Base-by-base conservation (phyloP, 805 yeast species). In the Metschnikowia anglica region DNA sequence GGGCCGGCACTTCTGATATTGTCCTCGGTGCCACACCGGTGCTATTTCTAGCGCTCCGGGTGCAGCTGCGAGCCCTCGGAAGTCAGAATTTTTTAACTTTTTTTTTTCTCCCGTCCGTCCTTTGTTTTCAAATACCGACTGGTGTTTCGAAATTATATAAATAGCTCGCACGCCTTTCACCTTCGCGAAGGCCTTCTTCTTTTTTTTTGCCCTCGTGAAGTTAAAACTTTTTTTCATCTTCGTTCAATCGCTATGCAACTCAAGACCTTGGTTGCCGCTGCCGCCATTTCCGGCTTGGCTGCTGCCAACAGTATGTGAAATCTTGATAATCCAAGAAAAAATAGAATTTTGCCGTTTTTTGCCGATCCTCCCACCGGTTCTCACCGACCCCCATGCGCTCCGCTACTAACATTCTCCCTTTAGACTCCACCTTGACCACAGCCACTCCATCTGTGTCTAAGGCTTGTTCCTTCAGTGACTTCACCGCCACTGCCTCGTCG, bases 401-500 rank as follows among this genome's bases (percentile, higher is more conserved):
- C n/a, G n/a, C n/a, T 49, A 44, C 49, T 51, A 51, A 51, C 53
- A 9, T 21, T 13, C 5, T 21, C 18, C 18, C 16, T 31, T 15
- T 53, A 66, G 72, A 75, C 71, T 63, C 73, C 42, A 66, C 70
- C 34, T 68, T 77, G 54, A 73, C 79, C 44, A 65, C 76, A 35
- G 69, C 73, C 41, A 74, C 79, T 33, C 81, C 86, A 43, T 62
- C 81, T 34, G 81, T 79, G 48, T 60, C 78, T 43, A 74, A 77
- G 50, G 79, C 81, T 21, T 86, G 95, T 77, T 74, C 85, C 28
- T 80, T 83, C 72, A 58, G 71, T 21, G 65, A 70, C 37, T 72
- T 74, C 54, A 86, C 95, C 40, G 95, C 88, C 56, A 80, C 93
- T 42, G 79, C 82, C 32, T 88, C 89, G 68, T 56, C 85, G 24